phyloP scores from a whole-genome alignment of 139 green algal genomes.

The Chlorella sp. region DNA sequence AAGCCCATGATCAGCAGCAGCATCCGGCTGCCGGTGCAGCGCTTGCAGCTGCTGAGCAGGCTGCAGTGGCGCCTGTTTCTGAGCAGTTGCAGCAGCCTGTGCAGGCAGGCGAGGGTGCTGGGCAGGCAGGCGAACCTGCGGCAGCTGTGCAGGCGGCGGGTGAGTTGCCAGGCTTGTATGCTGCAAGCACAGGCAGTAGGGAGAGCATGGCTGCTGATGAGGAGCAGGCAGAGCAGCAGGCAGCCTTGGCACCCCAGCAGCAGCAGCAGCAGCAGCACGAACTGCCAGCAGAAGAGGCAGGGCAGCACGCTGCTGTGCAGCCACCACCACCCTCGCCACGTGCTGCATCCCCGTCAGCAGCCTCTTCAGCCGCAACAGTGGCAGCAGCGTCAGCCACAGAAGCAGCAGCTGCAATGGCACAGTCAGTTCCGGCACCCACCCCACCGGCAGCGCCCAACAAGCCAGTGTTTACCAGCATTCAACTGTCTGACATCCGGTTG shows the following conservation, averaged over 20 bases:
- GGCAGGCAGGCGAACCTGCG: background rate
- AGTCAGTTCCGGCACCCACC: background rate
- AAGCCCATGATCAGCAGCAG: background rate
- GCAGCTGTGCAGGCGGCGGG: background rate
- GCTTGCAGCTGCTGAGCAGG: background rate
- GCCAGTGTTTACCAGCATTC: background rate
- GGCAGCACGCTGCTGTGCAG: background rate
- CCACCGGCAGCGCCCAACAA: background rate
- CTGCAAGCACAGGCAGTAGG: background rate
- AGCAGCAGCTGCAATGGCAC: background rate
- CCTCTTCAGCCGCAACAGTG: background rate
- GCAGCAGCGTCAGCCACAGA: background rate
- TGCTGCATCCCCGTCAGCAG: background rate
- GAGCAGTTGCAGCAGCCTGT: background rate
- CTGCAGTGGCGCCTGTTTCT: background rate
- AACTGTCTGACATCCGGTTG: slow-evolving; percentile 9
- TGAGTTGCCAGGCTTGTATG: no score
- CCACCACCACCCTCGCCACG: background rate
- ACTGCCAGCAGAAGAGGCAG: background rate
- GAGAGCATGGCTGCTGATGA: background rate
- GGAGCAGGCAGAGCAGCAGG: background rate
- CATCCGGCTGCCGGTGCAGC: background rate
- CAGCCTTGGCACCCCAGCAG: background rate
- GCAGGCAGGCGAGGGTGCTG: background rate
- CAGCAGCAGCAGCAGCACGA: background rate